Percentiles rank a stretch among this genome's conserved stretches.
Conservation (phyloP, 345 rosid species). For the thale cress (Arabidopsis thaliana) region DNA sequence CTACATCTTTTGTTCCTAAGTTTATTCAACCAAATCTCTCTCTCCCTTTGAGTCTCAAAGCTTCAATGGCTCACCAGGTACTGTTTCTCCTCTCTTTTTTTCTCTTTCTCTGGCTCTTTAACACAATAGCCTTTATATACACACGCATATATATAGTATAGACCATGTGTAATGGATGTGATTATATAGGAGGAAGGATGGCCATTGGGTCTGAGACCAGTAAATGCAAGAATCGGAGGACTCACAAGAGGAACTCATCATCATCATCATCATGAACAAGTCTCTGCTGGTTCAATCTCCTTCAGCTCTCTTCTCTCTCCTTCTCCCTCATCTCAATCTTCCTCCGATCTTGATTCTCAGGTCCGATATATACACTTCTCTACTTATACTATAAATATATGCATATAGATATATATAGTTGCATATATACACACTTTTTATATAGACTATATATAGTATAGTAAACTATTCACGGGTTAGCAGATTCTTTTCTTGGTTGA, state of each 20-base stretch:
- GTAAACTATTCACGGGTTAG: conserved; percentile 4
- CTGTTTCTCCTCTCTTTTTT: neutral
- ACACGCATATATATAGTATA: neutral
- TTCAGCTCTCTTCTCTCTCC: conserved; percentile 67
- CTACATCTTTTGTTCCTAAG: neutral
- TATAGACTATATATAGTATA: neutral
- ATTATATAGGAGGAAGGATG: conserved; percentile 79
- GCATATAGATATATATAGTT: neutral
- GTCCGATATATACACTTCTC: conserved; percentile 43
- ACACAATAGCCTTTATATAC: conserved; percentile 8
- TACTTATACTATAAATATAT: conserved; percentile 4
- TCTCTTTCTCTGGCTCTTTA: neutral
- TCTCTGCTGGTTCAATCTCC: conserved; percentile 65
- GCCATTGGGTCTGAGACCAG: conserved; percentile 81
- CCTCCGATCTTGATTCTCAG: conserved; percentile 82
- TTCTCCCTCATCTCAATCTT: conserved; percentile 60
- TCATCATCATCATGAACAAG: conserved; percentile 32
- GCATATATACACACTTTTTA: neutral
- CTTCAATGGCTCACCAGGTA: conserved; percentile 44
- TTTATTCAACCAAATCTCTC: conserved; percentile 18
- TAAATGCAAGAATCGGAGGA: conserved; percentile 73
- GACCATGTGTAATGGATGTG: conserved; percentile 3
- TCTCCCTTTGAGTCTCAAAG: neutral
- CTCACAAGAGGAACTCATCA: conserved; percentile 53
- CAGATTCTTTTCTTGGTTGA: conserved; percentile 14